Evolutionary conservation across 2,329 filamentous ascomycete species (phyloP), one percentile per base, ranked within the genome.

Genomic region (Acrocalymma vagum): DNA sequence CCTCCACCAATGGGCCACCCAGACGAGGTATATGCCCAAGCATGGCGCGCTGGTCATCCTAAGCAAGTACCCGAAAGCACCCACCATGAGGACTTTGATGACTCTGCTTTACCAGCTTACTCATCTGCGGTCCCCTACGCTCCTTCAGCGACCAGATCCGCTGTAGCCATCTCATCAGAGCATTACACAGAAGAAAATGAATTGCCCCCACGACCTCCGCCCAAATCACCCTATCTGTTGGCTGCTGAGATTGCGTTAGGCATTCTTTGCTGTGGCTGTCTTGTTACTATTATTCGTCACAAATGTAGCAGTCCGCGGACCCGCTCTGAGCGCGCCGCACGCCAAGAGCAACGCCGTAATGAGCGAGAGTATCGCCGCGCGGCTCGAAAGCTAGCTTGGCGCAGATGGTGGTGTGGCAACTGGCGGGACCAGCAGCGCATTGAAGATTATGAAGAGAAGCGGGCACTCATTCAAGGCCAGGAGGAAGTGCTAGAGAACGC

Each of bases 311-410:
- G 76, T 35, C 70, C 74, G 16, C 74, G 78, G 21, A 74, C 71
- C 20, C 74, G 76, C 42, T 77, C 75, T 9, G 80, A 83, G 42
- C 72, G 78, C 17, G 73, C 77, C 7, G 78, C 80, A 11, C 69
- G 74, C 28, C 73, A 72, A 10, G 80, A 84, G 65, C 79, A 83
- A 61, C 73, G 79, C 34, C 69, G 73, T 20, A 78, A 75, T 18
- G 76, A 70, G 9, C 71, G 74, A 9, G 72, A 76, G 6, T 84
- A 83, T 52, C 74, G 74, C 28, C 71, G 75, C 21, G 79, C 80
- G 20, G 80, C 80, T 14, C 73, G 78, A 15, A 67, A 74, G 20
- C 77, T 79, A 30, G 70, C 73, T 26, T 75, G 77, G 70, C 69
- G 72, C 22, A 72, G 74, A 35, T 80, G 76, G 70, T 81, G 78